Base-by-base conservation (phyloP, 2,329 filamentous ascomycete genomes). In the Aureobasidium zeae region DNA sequence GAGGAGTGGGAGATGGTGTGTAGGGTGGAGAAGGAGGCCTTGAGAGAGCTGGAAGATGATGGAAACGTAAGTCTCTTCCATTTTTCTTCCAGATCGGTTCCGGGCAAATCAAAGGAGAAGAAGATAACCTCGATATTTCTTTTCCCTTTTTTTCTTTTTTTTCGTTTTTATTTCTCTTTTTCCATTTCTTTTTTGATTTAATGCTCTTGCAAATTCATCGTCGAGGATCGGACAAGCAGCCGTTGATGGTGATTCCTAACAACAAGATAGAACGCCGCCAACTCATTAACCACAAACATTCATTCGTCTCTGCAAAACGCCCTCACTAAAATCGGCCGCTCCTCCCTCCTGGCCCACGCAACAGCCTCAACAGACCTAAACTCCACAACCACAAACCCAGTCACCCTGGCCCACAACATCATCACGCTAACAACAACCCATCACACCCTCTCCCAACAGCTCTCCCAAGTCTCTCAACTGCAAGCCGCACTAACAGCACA, bases 1-100 rank as follows among this genome's bases (percentile, higher is more conserved):
- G 83, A 88, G 54, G 79, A 84, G 52, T 70, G 72, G 12, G 66
- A 68, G 2, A 62, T 81, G 1, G 55, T 84, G 8, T 67, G 73
- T 20, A 66, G 68, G 15, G 65, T 81, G 12, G 79, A 86, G 52
- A 67, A 71, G 25, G 67, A 72, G 21, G 74, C 79, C 2, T 62
- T 86, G 4, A 63, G 68, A 11, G 72, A 78, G 45, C 57, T 81
- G 8, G 57, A 58, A 32, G 51, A 16, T 33, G 15, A 41, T 10
- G n/a, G 15, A 15, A 25, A 33, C 19, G 36, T 41, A 25, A 24
- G 39, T 22, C 17, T 11, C 8, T 20, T 31, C 8, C 9, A 11
- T 5, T 19, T 7, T 11, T 34, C n/a, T 34, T 20, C 17, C 15
- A 6, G 6, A 17, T 34, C 5, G 2, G n/a, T 9, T 10, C 22